Evolutionary conservation across 2,329 filamentous ascomycete genomes (phyloP).

Genomic region (Colletotrichum sojae): DNA sequence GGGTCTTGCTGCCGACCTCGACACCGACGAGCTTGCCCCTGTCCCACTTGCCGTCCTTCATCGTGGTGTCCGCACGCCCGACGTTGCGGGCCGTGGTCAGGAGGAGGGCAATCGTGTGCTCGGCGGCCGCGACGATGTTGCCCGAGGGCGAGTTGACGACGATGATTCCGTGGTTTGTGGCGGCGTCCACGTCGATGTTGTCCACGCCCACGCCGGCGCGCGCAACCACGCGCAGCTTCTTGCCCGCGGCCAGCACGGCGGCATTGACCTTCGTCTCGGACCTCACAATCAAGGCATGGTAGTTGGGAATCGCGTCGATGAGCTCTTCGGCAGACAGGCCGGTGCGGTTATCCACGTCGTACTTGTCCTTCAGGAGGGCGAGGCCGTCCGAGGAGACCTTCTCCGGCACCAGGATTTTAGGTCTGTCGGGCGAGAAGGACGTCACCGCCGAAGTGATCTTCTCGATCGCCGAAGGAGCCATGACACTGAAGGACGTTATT

Average conservation of each 20-base stretch:
- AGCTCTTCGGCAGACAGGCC: constrained; percentile 75
- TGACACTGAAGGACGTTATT: neutral
- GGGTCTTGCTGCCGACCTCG: constrained; percentile 82
- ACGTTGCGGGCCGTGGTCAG: constrained; percentile 83
- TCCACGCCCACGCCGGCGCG: constrained; percentile 87
- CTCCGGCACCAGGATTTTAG: constrained; percentile 79
- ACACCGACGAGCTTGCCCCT: constrained; percentile 81
- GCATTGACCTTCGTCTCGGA: constrained; percentile 87
- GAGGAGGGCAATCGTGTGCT: constrained; percentile 82
- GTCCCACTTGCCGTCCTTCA: constrained; percentile 84
- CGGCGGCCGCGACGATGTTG: constrained; percentile 85
- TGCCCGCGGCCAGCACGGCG: constrained; percentile 74
- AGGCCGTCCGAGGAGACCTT: constrained; percentile 86
- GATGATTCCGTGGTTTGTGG: constrained; percentile 80
- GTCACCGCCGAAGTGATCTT: constrained; percentile 40
- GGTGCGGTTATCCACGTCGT: constrained; percentile 78
- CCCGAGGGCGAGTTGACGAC: constrained; percentile 86
- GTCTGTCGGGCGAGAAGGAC: constrained; percentile 43
- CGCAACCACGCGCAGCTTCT: constrained; percentile 82
- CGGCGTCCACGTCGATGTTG: constrained; percentile 83
- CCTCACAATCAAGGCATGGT: constrained; percentile 83
- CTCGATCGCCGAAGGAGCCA: constrained; percentile 47
- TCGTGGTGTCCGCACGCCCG: constrained; percentile 76
- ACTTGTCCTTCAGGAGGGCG: constrained; percentile 74
- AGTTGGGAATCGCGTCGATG: constrained; percentile 75